Evolutionary conservation across 2,329 filamentous ascomycete genomes (phyloP).

Genomic region (Xenosphaeropsis pyriputrescens): DNA sequence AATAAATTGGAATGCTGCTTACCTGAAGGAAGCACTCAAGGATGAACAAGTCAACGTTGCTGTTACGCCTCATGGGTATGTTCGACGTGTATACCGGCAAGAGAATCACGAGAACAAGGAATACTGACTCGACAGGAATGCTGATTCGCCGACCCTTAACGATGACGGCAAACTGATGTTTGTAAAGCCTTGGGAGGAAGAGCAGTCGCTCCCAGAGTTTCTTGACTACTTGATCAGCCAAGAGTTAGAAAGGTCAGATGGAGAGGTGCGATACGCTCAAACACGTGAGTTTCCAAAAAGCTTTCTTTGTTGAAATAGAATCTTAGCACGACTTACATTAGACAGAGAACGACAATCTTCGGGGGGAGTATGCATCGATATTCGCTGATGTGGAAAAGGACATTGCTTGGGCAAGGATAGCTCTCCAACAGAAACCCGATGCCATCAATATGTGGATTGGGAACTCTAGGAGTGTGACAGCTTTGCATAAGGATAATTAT

Average conservation of each 20-base stretch:
- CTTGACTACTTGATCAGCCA: slow-evolving; percentile 45
- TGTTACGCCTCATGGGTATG: slow-evolving; percentile 57
- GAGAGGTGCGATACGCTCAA: slow-evolving; percentile 57
- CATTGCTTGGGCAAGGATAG: slow-evolving; percentile 61
- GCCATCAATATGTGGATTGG: slow-evolving; percentile 78
- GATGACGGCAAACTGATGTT: slow-evolving; percentile 31
- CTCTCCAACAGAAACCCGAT: slow-evolving; percentile 50
- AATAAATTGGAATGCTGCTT: slow-evolving; percentile 44
- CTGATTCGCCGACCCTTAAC: slow-evolving; percentile 34
- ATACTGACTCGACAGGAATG: slow-evolving; percentile 19
- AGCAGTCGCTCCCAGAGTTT: slow-evolving; percentile 46
- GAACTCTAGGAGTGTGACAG: slow-evolving; percentile 53
- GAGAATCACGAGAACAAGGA: slow-evolving; percentile 9
- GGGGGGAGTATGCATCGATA: slow-evolving; percentile 53
- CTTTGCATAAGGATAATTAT: slow-evolving; percentile 71
- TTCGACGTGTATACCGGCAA: slow-evolving; percentile 6
- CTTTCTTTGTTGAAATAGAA: neutral
- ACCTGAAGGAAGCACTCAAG: slow-evolving; percentile 38
- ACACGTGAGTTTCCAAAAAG: slow-evolving; percentile 37
- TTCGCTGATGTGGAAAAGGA: slow-evolving; percentile 45
- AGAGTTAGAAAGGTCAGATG: slow-evolving; percentile 22
- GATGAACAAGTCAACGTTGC: slow-evolving; percentile 56
- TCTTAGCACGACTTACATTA: neutral
- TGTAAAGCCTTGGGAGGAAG: slow-evolving; percentile 58
- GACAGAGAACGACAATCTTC: slow-evolving; percentile 70